Evolutionary conservation across 164 flowering plant species (phyloP).

Genomic region (Buxus sempervirens): DNA sequence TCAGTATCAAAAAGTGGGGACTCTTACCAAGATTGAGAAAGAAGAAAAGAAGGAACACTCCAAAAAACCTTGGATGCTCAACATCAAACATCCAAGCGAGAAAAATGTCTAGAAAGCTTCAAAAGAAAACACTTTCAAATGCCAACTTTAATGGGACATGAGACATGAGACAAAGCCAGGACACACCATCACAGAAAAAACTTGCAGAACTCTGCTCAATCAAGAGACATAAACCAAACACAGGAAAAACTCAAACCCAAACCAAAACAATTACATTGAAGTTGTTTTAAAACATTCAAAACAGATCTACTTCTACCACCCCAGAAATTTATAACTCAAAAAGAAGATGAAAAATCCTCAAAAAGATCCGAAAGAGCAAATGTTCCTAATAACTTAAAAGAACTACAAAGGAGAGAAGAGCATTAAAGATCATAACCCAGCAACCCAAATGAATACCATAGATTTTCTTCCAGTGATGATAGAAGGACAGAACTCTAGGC

Average conservation of each 20-base stretch:
- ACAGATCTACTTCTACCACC: neutral
- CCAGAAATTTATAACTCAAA: neutral
- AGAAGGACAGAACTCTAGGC: constrained; percentile 92
- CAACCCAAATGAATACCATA: constrained; percentile 52
- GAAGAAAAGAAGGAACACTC: neutral
- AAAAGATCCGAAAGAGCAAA: constrained; percentile 1
- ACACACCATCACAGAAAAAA: too few species aligned
- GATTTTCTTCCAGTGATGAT: constrained; percentile 97
- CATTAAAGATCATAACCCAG: neutral
- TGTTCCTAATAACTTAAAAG: too few species aligned
- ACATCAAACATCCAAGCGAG: neutral
- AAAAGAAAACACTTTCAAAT: neutral
- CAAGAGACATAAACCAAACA: neutral
- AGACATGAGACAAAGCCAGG: too few species aligned
- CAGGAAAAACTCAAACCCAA: neutral
- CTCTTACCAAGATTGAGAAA: too few species aligned
- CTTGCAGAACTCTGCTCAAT: too few species aligned
- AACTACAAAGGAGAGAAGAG: neutral
- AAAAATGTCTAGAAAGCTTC: neutral
- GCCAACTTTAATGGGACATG: neutral
- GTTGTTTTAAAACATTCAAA: neutral
- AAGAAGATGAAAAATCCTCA: too few species aligned
- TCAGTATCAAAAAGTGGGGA: neutral
- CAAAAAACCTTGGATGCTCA: neutral
- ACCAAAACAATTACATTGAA: neutral